Base-by-base conservation (phyloP, 768 basidiomycete genomes). In the Termitomyces sp. region DNA sequence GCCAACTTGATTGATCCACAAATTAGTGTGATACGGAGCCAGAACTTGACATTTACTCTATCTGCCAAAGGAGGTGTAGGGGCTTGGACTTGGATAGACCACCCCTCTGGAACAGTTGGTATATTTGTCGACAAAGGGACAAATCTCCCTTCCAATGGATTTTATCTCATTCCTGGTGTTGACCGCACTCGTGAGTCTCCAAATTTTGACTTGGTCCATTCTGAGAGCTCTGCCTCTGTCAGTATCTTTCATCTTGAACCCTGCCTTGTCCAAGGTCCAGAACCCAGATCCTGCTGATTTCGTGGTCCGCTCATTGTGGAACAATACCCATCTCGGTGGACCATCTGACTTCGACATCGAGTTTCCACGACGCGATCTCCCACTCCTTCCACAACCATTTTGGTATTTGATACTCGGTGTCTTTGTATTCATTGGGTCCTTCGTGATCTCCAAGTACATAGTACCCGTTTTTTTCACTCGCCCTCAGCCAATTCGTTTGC, bases 51-150 rank as follows among this genome's bases (percentile, higher is more conserved):
- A 0, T 84, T 86, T 65, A 79, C 76, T 1, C 66, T 85, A 5
- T 82, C 81, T 3, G 83, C 82, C 2, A 68, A 69, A 47, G 79
- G 80, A 13, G 84, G 83, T 0, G 83, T 85, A 5, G 82, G 79
- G 0, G 71, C 77, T 0, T 85, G 81, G 79, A 79, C 83, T 5
- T 85, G 83, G 83, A 70, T 86, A 1, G 84, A 85, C 57, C 83
- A 85, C 67, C 83, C 83, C 0, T 69, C 73, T 0, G 81, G 81
- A 18, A 84, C 81, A 0, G 71, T 84, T 1, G 84, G 83, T 9
- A 70, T 77, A 47, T 85, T 85, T 64, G 68, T 78, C 40, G 82
- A 84, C 60, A 67, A 64, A 26, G 54, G 60, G 7, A 82, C 77
- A 0, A 74, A 73, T 0, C 26, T 70, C 4, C 79, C 81, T 0